Conservation (phyloP, 2,329 filamentous ascomycete genomes). For the Nothomitra cinnamomea region DNA sequence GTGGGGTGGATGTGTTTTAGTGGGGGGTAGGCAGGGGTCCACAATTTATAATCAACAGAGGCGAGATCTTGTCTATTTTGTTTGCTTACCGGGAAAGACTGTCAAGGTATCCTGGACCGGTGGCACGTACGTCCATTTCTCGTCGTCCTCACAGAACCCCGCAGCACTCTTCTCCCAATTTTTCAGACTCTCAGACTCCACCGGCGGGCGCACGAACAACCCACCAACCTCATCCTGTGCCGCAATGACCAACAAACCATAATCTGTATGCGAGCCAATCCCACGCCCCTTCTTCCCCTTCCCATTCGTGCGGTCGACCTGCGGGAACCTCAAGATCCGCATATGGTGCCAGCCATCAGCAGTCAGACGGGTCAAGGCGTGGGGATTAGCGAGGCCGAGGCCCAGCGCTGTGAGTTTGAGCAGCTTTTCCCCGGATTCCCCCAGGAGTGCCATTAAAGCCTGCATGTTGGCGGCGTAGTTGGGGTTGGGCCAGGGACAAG, state of each 20-base stretch:
- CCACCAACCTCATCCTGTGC: constrained; percentile 34
- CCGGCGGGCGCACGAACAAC: constrained; percentile 30
- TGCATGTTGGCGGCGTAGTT: constrained; percentile 25
- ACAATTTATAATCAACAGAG: not conserved
- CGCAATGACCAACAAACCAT: constrained; percentile 33
- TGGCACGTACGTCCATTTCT: constrained; percentile 31
- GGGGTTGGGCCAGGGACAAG: constrained; percentile 30
- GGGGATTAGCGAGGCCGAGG: constrained; percentile 21
- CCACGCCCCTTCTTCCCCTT: constrained; percentile 33
- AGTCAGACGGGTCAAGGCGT: constrained; percentile 26
- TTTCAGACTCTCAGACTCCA: constrained; percentile 23
- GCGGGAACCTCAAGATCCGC: constrained; percentile 27
- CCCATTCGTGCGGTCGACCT: constrained; percentile 25
- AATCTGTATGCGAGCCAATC: constrained; percentile 36
- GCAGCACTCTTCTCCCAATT: constrained; percentile 31
- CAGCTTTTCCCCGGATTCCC: constrained; percentile 27
- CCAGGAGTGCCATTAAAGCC: constrained; percentile 26
- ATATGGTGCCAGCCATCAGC: constrained; percentile 35
- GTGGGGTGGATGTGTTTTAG: not conserved
- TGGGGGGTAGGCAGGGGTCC: not conserved
- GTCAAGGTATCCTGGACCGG: constrained; percentile 29
- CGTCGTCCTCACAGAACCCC: constrained; percentile 27
- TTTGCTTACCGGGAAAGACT: constrained; percentile 28
- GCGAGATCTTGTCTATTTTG: not conserved
- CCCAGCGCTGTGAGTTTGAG: constrained; percentile 30